These are phyloP conservation scores for Boletus tomentosulus DNA, from an alignment of 768 basidiomycete species.

Conservation along the genomic window DNA sequence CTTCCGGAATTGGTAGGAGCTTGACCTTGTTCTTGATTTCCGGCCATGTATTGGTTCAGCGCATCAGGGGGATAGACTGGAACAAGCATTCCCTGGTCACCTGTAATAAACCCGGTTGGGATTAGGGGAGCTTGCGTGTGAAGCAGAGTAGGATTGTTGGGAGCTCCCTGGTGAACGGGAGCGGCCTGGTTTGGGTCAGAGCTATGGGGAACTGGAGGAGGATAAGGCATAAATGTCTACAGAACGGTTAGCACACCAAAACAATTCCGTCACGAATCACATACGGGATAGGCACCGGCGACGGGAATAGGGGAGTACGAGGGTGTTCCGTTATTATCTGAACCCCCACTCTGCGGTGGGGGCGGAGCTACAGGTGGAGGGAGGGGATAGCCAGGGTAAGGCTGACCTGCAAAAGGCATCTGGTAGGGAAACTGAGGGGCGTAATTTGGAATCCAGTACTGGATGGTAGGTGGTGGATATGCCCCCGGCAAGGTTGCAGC, in stretches of 20 bases:
- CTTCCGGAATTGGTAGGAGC: conserved; percentile 15
- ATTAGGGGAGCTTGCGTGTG: conserved; percentile 51
- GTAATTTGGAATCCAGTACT: conserved; percentile 53
- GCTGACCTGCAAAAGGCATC: conserved; percentile 43
- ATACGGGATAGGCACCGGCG: conserved; percentile 42
- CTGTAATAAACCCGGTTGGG: conserved; percentile 68
- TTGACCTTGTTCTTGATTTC: conserved; percentile 30
- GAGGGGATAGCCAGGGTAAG: conserved; percentile 45
- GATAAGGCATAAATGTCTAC: conserved; percentile 50
- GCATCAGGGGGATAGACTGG: conserved; percentile 70
- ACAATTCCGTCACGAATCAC: conserved; percentile 16
- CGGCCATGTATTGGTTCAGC: conserved; percentile 63
- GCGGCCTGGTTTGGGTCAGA: conserved; percentile 24
- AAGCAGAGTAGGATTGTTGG: conserved; percentile 10
- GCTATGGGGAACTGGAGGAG: conserved; percentile 34
- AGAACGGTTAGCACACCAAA: conserved; percentile 8
- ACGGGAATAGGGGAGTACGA: conserved; percentile 24
- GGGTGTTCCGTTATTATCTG: conserved; percentile 37
- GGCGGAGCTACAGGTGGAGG: conserved; percentile 19
- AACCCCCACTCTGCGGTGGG: conserved; percentile 32
- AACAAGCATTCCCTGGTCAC: conserved; percentile 67
- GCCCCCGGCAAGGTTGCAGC: conserved; percentile 17
- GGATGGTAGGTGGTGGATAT: conserved; percentile 40
- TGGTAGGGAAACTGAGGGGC: conserved; percentile 49
- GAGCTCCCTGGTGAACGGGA: conserved; percentile 16